phyloP scores from a whole-genome alignment of 129 eudicot genomes.

The Gnaphalium uliginosum region DNA sequence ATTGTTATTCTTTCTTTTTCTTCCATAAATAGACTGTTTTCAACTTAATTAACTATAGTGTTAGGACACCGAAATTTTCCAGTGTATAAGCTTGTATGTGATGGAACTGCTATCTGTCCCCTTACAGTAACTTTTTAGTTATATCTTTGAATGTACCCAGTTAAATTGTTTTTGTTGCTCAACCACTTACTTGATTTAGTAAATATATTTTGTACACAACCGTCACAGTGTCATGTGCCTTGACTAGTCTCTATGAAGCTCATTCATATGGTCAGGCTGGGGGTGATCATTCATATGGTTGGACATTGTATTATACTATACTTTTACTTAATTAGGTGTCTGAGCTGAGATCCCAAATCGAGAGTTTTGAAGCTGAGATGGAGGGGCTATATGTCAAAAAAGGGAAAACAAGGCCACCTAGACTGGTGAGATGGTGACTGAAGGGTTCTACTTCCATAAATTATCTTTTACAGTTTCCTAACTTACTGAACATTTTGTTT shows the following conservation, averaged over 20 bases:
- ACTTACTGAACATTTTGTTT: conserved; percentile 19
- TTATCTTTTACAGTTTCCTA: conserved; percentile 5
- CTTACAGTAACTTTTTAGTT: neutral
- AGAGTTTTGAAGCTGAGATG: conserved; percentile 81
- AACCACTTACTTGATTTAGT: neutral
- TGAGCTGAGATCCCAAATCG: conserved; percentile 77
- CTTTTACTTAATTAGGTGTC: conserved; percentile 57
- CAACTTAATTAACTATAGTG: neutral
- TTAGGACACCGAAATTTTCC: neutral
- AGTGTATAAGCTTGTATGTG: conserved; percentile 1
- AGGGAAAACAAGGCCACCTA: conserved; percentile 89
- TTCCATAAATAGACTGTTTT: neutral
- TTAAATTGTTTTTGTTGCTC: neutral
- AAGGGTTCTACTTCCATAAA: neutral
- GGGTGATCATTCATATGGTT: neutral
- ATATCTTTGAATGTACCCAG: neutral
- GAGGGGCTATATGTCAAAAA: conserved; percentile 77
- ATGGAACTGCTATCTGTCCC: neutral
- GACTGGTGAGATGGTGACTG: conserved; percentile 49
- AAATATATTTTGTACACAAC: neutral
- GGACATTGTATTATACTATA: conserved; percentile 7
- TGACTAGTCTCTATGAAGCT: neutral
- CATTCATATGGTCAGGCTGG: neutral
- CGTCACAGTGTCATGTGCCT: neutral
- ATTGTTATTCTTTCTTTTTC: no score